A percentile compares a stretch with the other conserved stretches of the same genome.
phyloP scores from a whole-genome alignment of 345 rosid genomes.

The Brassica cretica region DNA sequence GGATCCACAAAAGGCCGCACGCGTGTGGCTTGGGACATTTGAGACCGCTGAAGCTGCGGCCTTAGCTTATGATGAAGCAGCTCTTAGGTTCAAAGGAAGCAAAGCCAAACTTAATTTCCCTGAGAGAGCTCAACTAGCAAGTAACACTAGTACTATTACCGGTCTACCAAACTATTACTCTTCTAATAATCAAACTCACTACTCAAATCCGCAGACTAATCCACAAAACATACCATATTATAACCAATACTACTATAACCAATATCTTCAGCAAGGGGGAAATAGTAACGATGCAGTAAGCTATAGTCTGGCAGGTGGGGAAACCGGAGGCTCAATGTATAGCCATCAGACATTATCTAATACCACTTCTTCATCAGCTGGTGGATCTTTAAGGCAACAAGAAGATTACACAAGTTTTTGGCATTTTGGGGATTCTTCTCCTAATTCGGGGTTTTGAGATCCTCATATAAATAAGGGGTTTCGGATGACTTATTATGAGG shows the following conservation, averaged over 20 bases:
- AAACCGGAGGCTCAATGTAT: slow-evolving; percentile 25
- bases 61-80: slow-evolving; percentile 77
- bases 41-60: slow-evolving; percentile 83
- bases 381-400: slow-evolving; percentile 39
- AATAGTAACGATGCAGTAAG: slow-evolving; percentile 23
- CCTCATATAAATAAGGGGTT: slow-evolving; percentile 6
- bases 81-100: slow-evolving; percentile 81
- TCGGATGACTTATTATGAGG: slow-evolving; percentile 20
- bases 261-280: slow-evolving; percentile 34
- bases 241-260: slow-evolving; percentile 34
- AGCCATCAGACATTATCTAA: slow-evolving; percentile 22
- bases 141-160: slow-evolving; percentile 26
- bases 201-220: slow-evolving; percentile 31
- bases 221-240: slow-evolving; percentile 26
- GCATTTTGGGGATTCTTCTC: slow-evolving; percentile 41
- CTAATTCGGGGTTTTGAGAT: slow-evolving; percentile 35
- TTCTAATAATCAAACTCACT: slow-evolving; percentile 31
- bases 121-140: slow-evolving; percentile 61
- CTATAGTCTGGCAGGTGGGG: slow-evolving; percentile 28
- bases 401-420: slow-evolving; percentile 31
- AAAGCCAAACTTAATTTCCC: slow-evolving; percentile 84
- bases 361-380: slow-evolving; percentile 36
- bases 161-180: slow-evolving; percentile 33
- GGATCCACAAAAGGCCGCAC: slow-evolving; percentile 65
- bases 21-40: slow-evolving; percentile 80